Percentiles rank a stretch among this genome's conserved stretches.
These are phyloP conservation scores for Stygiomarasmius scandens DNA, from an alignment of 1,284 basidiomycete genomes.

Conservation along the genomic window DNA sequence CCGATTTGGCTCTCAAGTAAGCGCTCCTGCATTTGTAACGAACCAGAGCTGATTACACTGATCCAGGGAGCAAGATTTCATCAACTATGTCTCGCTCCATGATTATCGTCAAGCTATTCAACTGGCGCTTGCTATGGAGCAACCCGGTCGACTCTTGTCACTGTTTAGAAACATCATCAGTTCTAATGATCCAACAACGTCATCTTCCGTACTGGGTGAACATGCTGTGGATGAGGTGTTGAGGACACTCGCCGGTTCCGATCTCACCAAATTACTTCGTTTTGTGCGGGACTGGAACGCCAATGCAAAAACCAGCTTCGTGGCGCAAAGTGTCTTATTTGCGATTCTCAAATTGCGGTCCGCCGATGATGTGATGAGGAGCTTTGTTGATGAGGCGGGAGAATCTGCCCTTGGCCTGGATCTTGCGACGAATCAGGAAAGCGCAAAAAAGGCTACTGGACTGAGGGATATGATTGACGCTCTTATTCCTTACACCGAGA, in stretches of 20 bases:
- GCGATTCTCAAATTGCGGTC: conserved; percentile 79
- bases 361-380: conserved; percentile 73
- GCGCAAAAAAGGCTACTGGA: conserved; percentile 39
- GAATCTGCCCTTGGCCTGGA: conserved; percentile 32
- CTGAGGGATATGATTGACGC: conserved; percentile 83
- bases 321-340: conserved; percentile 87
- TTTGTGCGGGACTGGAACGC: conserved; percentile 96
- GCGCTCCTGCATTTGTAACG: conserved; percentile 25
- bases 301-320: conserved; percentile 79
- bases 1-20: conserved; percentile 77
- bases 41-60: conserved; percentile 4
- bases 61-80: conserved; percentile 90
- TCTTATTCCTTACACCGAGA: conserved; percentile 91
- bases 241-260: conserved; percentile 66
- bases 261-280: conserved; percentile 81
- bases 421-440: neutral
- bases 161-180: conserved; percentile 76
- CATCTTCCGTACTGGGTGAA: conserved; percentile 62
- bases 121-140: conserved; percentile 89
- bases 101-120: conserved; percentile 93
- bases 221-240: conserved; percentile 82
- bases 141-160: conserved; percentile 85
- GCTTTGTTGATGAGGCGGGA: conserved; percentile 55
- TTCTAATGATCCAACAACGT: conserved; percentile 26
- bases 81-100: conserved; percentile 85